Evolutionary conservation across 163 green algal genomes (phyloP).

Genomic region (Scenedesmus sp.): DNA sequence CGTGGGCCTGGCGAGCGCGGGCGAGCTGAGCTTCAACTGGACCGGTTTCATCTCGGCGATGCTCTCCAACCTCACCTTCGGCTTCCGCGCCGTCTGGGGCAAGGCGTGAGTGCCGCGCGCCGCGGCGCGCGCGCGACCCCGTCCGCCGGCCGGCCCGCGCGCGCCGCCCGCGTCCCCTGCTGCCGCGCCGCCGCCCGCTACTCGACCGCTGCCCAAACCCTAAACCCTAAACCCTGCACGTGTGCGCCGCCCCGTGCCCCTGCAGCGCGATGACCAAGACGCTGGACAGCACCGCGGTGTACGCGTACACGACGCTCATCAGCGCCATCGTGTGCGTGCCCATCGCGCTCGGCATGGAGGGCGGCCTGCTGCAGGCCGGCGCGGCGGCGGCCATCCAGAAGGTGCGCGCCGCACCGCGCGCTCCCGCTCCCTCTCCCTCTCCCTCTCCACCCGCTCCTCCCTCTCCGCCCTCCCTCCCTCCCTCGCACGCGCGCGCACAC

Average conservation of each 20-base stretch:
- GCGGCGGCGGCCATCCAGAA: constrained; percentile 69
- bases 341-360: constrained; percentile 88
- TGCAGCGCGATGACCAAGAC: constrained; percentile 90
- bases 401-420: constrained; percentile 28
- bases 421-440: background rate
- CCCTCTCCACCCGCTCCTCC: background rate
- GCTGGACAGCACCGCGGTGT: constrained; percentile 93
- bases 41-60: constrained; percentile 94
- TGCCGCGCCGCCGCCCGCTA: background rate
- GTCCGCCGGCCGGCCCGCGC: too few relatives aligned
- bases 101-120: constrained; percentile 80
- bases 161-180: background rate
- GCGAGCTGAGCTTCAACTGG: constrained; percentile 99
- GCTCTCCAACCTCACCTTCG: constrained; percentile 94
- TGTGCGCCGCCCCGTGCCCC: background rate
- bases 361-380: constrained; percentile 53
- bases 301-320: constrained; percentile 98
- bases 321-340: constrained; percentile 92
- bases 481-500: too few relatives aligned
- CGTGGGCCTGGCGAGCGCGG: constrained; percentile 92
- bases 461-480: too few relatives aligned
- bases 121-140: background rate
- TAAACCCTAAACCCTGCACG: too few relatives aligned
- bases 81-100: constrained; percentile 89
- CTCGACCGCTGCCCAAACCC: too few relatives aligned